Evolutionary conservation across 306 rosid genomes (phyloP), one percentile per base, ranked within the genome.

Genomic region (Hylodesmum podocarpum): DNA sequence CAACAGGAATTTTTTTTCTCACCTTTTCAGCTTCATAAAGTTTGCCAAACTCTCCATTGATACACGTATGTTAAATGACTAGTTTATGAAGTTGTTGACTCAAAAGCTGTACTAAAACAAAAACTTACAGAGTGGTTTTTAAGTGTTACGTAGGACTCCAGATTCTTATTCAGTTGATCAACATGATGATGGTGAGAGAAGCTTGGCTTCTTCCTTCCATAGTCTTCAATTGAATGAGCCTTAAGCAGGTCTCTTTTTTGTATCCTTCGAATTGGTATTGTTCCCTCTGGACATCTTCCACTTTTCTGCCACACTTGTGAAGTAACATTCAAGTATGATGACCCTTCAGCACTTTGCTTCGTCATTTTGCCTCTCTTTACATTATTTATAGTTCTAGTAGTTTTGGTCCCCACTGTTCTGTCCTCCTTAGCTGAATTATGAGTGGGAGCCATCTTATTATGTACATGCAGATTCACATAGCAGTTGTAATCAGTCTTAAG

Each of bases 261-360:
- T 44, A 89, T 75, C 79, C 92, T 86, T 47, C 97, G 65, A 39
- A 91, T 66, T 8, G 97, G 94, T 81, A 93, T 47, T 22, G 92
- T 88, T 78, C 89, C 93, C 3, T 85, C 16, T 4, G 96, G 91
- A 80, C 98, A 89, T 7, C 64, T 85, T 82, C 97, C 98, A 78
- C 80, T 86, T 78, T 54, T 93, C 31, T 84, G 91, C 98, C 97
- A 93, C 4, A 68, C 12, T 50, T 91, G 97, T 10, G 82, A 78
- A 3, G 63, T 31, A 39, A 54, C 65, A 24, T 3, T 70, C 31
- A 36, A 3, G 15, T n/a, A n/a, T n/a, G 72, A 24, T 22, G 79
- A 68, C 63, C 36, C 41, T 21, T 84, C 72, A 41, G 43, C 58
- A 31, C 49, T 72, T 76, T 76, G 61, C 84, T 83, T 78, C 85